Percentiles rank a stretch among this genome's conserved stretches.
These are phyloP conservation scores for Heritiera fomes DNA, from an alignment of 345 rosid genomes.

Conservation along the genomic window DNA sequence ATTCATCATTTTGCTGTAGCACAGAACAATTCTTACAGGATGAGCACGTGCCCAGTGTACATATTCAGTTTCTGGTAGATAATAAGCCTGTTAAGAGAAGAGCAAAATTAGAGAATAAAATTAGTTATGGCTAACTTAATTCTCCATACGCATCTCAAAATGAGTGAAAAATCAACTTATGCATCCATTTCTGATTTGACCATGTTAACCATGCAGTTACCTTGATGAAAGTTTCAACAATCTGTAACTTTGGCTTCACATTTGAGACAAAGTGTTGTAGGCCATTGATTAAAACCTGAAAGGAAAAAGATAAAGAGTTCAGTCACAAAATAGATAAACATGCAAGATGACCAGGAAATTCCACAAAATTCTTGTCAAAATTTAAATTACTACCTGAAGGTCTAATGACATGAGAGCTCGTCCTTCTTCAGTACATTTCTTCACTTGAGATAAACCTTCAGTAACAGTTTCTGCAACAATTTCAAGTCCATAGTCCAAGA, in stretches of 20 bases:
- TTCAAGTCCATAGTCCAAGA: constrained; percentile 80
- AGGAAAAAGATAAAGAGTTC: constrained; percentile 11
- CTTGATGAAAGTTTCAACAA: constrained; percentile 86
- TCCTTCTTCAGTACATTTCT: constrained; percentile 93
- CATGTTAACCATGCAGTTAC: constrained; percentile 32
- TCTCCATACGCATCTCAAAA: background rate
- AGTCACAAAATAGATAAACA: background rate
- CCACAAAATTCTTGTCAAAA: background rate
- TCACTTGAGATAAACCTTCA: constrained; percentile 92
- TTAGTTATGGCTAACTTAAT: constrained; percentile 4
- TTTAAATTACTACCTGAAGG: constrained; percentile 62
- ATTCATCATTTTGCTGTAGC: background rate
- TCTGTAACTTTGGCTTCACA: constrained; percentile 76
- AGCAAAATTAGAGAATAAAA: background rate
- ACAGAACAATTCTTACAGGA: constrained; percentile 55
- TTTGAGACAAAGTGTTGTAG: constrained; percentile 74
- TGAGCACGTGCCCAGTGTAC: constrained; percentile 96
- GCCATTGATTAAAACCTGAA: constrained; percentile 88
- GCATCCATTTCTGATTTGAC: background rate
- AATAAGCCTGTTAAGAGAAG: constrained; percentile 66
- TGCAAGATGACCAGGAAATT: background rate
- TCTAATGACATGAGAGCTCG: constrained; percentile 94
- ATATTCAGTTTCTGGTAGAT: constrained; percentile 93
- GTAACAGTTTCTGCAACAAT: constrained; percentile 85
- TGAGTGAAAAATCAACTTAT: background rate